Conservation (phyloP, 2,329 filamentous ascomycete genomes). For the Clarireedia monteithiana region DNA sequence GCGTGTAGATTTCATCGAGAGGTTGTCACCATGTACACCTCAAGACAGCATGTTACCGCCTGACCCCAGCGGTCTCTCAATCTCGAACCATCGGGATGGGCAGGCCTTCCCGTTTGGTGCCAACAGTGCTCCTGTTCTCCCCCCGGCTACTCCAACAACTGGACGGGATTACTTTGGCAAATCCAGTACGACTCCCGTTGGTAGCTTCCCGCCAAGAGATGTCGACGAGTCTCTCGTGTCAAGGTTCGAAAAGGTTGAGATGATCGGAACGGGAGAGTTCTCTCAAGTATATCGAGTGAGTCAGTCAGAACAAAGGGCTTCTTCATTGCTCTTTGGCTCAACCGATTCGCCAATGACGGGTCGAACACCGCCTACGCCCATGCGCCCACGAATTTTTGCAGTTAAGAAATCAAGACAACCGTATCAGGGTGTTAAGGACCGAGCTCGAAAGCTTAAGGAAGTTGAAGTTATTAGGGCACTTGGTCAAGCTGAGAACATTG, state of each 20-base stretch:
- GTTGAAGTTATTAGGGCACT: slow-evolving; percentile 73
- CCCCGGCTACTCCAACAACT: slow-evolving; percentile 76
- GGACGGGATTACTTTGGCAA: slow-evolving; percentile 47
- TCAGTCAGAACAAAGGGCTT: slow-evolving; percentile 31
- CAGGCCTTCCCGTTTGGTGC: slow-evolving; percentile 19
- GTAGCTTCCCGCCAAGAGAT: slow-evolving; percentile 61
- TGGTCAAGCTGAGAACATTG: slow-evolving; percentile 72
- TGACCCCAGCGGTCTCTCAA: slow-evolving; percentile 76
- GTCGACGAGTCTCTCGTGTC: slow-evolving; percentile 67
- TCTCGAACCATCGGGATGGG: slow-evolving; percentile 52
- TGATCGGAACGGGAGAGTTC: slow-evolving; percentile 83
- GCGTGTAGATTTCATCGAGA: slow-evolving; percentile 42
- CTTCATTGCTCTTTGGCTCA: slow-evolving; percentile 36
- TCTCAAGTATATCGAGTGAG: slow-evolving; percentile 84
- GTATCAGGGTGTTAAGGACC: slow-evolving; percentile 69
- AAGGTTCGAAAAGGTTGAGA: slow-evolving; percentile 73
- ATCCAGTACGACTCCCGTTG: slow-evolving; percentile 60
- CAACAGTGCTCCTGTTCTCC: slow-evolving; percentile 39
- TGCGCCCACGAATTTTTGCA: slow-evolving; percentile 64
- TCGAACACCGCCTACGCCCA: slow-evolving; percentile 44
- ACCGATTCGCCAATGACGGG: slow-evolving; percentile 38
- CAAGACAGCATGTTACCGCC: slow-evolving; percentile 65
- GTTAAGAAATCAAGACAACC: slow-evolving; percentile 89
- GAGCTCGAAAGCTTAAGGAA: slow-evolving; percentile 77
- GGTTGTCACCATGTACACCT: slow-evolving; percentile 66